Evolutionary conservation across 2,329 filamentous ascomycete genomes (phyloP).

Genomic region (Ophiostoma novo-ulmi): DNA sequence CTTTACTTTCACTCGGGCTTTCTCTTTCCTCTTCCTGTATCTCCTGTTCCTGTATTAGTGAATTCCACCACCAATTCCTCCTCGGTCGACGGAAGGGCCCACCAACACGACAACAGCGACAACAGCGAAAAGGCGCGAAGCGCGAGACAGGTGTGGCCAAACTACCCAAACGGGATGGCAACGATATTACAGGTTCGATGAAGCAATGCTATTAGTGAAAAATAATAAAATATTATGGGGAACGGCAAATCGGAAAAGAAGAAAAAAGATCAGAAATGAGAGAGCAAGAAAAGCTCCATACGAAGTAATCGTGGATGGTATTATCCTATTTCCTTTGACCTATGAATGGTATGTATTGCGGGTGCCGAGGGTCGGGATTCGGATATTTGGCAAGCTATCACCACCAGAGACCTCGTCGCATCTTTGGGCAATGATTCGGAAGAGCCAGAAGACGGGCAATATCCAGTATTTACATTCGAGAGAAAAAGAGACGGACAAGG

Average conservation of each 20-base stretch:
- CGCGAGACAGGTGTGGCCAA: slow-evolving; percentile 22
- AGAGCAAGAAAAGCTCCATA: neutral
- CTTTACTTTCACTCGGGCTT: neutral
- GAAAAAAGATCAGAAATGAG: neutral
- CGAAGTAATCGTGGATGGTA: neutral
- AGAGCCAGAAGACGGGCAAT: neutral
- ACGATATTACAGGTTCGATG: neutral
- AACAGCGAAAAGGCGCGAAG: slow-evolving; percentile 25
- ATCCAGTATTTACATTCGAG: neutral
- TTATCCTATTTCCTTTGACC: neutral
- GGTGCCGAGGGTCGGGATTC: neutral
- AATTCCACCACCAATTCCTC: slow-evolving; percentile 7
- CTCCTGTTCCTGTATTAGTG: neutral
- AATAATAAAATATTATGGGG: neutral
- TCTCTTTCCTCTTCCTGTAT: neutral
- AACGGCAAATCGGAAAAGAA: neutral
- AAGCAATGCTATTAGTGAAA: neutral
- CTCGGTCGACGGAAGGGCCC: slow-evolving; percentile 15
- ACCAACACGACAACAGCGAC: slow-evolving; percentile 25
- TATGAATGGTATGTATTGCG: neutral
- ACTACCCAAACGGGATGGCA: neutral
- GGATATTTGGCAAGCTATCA: neutral
- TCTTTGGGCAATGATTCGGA: neutral
- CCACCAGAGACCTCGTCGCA: neutral
- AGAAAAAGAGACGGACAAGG: too few relatives aligned